phyloP scores from a whole-genome alignment of 495 filamentous ascomycete species.

The Hypoxylon fragiforme region DNA sequence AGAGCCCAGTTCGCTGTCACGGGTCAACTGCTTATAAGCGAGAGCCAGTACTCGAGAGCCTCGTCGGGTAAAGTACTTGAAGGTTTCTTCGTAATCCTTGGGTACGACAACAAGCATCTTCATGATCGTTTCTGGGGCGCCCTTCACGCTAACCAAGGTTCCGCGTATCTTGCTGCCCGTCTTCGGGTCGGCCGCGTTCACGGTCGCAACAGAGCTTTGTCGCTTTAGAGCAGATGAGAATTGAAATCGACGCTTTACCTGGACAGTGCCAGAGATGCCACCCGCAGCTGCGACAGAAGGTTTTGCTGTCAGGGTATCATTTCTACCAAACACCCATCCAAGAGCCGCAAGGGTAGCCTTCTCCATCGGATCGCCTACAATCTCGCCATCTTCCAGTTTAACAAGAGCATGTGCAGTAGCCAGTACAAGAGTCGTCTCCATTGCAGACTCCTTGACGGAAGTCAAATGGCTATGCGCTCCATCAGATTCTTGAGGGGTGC shows the following conservation, averaged over 20 bases:
- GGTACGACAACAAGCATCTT: conserved; percentile 86
- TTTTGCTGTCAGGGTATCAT: conserved; percentile 75
- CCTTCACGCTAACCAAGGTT: conserved; percentile 94
- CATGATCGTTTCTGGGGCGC: conserved; percentile 93
- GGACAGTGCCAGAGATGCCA: conserved; percentile 63
- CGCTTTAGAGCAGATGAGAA: conserved; percentile 97
- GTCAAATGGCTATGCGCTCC: conserved; percentile 77
- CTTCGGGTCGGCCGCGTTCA: conserved; percentile 66
- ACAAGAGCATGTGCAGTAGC: conserved; percentile 96
- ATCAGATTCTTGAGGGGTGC: conserved; percentile 67
- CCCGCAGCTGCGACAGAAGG: conserved; percentile 46
- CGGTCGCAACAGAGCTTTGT: conserved; percentile 88
- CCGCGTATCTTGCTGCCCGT: conserved; percentile 72
- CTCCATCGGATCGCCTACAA: conserved; percentile 99
- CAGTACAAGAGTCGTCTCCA: conserved; percentile 88
- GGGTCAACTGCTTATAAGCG: conserved; percentile 86
- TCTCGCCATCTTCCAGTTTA: conserved; percentile 92
- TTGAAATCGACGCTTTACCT: conserved; percentile 95
- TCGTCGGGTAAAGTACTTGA: conserved; percentile 94
- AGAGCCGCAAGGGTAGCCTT: conserved; percentile 89
- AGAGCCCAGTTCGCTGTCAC: conserved; percentile 77
- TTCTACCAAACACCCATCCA: conserved; percentile 86
- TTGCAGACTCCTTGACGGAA: conserved; percentile 63
- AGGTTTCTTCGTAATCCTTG: conserved; percentile 94
- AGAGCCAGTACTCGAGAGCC: conserved; percentile 92